These are phyloP conservation scores for Aspergillus neotritici DNA, from an alignment of 2,329 filamentous ascomycete genomes.

Conservation along the genomic window DNA sequence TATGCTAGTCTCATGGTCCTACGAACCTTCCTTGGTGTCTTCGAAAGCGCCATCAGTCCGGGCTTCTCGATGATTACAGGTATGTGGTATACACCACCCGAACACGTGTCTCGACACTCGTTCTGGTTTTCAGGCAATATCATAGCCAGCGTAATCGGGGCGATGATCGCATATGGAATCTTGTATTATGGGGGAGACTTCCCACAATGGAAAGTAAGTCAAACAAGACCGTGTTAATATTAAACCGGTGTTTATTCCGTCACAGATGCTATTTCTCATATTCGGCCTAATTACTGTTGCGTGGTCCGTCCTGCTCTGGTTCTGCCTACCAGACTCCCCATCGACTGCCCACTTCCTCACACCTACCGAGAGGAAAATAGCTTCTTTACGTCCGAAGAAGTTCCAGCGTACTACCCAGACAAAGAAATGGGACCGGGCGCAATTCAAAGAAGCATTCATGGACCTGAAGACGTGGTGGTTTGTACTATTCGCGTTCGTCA, in stretches of 20 bases:
- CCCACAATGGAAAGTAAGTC: slow-evolving; percentile 11
- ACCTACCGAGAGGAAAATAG: slow-evolving; percentile 6
- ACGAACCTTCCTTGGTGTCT: slow-evolving; percentile 38
- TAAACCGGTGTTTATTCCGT: too few species aligned
- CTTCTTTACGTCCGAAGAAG: slow-evolving; percentile 7
- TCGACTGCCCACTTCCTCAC: slow-evolving; percentile 13
- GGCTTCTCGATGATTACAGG: slow-evolving; percentile 29
- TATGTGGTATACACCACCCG: slow-evolving; percentile 23
- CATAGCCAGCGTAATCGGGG: slow-evolving; percentile 18
- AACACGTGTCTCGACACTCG: slow-evolving; percentile 21
- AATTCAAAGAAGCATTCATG: slow-evolving; percentile 27
- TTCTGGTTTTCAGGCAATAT: slow-evolving; percentile 23
- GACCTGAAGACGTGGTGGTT: slow-evolving; percentile 32
- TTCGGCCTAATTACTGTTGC: slow-evolving; percentile 13
- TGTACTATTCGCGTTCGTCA: slow-evolving; percentile 17
- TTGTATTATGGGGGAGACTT: slow-evolving; percentile 10
- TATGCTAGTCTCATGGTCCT: slow-evolving; percentile 35
- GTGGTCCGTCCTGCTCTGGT: slow-evolving; percentile 11
- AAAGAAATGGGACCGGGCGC: slow-evolving; percentile 10
- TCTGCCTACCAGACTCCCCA: slow-evolving; percentile 14
- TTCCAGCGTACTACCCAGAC: slow-evolving; percentile 8
- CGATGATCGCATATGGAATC: slow-evolving; percentile 17
- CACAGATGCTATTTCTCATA: slow-evolving; percentile 14
- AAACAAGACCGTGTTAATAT: too few species aligned
- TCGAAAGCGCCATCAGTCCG: slow-evolving; percentile 34